Evolutionary conservation across 495 filamentous ascomycete species (phyloP), one percentile per base, ranked within the genome.

Genomic region (Penicillium pancosmium): DNA sequence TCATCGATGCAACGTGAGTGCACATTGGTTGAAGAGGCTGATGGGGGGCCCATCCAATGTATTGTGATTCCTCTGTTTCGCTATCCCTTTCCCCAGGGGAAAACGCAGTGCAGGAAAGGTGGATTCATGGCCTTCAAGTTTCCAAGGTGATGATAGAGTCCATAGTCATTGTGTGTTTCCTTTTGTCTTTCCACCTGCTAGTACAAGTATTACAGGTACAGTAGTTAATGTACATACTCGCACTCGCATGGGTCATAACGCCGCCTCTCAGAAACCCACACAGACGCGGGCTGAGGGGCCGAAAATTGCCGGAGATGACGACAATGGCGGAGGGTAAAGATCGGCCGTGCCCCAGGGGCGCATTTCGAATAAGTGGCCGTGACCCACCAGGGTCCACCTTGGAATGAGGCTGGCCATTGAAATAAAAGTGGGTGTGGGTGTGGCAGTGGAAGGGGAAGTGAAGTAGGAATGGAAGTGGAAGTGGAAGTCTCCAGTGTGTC

Each of bases 301-400:
- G 51, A 54, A 34, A 51, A 65, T 46, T 61, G 58, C 62, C 58
- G 40, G 41, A 53, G 21, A 64, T 64, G 64, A 67, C 64, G 64
- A 67, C 47, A 58, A 35, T 43, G 60, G 56, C 52, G 56, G 33
- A 55, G 55, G 51, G 41, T 43, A 57, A 60, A 33, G 64, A 64
- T 67, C 64, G 64, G 57, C 61, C 52, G 48, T 50, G 55, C 9
- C 25, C 40, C 50, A 50, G 57, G 49, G 61, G 61, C 61, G 56
- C 54, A 59, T 57, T 63, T 54, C 40, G 15, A 25, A 12, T 5
- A 34, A 5, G 48, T 9, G 31, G n/a, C 10, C 13, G 33, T 51
- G 49, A 36, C 27, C 49, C 49, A 51, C 49, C 12, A 16, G 49
- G 36, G 15, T 38, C 36, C 36, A 38, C 15, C 15, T 4, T 38